These are phyloP conservation scores for Crucihimalaya himalaica DNA, from an alignment of 345 rosid genomes.

Conservation along the genomic window DNA sequence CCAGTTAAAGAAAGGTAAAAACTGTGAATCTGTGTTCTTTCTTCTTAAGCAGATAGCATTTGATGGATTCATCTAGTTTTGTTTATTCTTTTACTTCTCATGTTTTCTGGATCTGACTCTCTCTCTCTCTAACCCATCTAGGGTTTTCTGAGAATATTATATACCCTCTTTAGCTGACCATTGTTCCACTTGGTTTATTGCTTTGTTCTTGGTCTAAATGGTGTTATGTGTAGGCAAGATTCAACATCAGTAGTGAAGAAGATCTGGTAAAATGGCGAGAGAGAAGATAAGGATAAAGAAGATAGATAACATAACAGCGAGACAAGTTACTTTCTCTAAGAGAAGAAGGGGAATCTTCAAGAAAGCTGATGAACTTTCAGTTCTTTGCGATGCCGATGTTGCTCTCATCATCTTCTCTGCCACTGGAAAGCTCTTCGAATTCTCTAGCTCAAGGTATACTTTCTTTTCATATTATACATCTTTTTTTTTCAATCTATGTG, in stretches of 20 bases:
- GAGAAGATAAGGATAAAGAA: constrained; percentile 68
- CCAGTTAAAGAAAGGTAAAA: constrained; percentile 29
- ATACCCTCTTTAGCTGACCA: constrained; percentile 18
- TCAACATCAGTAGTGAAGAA: constrained; percentile 22
- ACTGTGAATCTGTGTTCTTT: constrained; percentile 21
- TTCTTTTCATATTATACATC: neutral
- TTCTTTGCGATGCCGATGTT: constrained; percentile 73
- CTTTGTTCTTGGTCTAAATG: neutral
- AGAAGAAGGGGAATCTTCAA: constrained; percentile 69
- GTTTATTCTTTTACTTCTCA: constrained; percentile 4
- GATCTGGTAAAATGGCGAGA: constrained; percentile 49
- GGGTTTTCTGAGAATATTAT: constrained; percentile 34
- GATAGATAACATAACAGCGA: constrained; percentile 62
- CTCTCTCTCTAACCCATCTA: constrained; percentile 27
- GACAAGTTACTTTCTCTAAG: constrained; percentile 74
- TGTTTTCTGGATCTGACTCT: constrained; percentile 33
- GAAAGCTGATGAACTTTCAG: constrained; percentile 69
- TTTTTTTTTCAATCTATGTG: neutral
- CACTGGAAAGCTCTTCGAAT: constrained; percentile 68
- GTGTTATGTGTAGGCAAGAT: constrained; percentile 16
- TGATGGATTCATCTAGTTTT: constrained; percentile 11
- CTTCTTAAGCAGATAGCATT: neutral
- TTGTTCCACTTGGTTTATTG: neutral
- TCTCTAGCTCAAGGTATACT: constrained; percentile 56
- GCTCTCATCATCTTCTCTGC: constrained; percentile 67